phyloP scores from a whole-genome alignment of 768 basidiomycete genomes.

The Leccinum sublutescens region DNA sequence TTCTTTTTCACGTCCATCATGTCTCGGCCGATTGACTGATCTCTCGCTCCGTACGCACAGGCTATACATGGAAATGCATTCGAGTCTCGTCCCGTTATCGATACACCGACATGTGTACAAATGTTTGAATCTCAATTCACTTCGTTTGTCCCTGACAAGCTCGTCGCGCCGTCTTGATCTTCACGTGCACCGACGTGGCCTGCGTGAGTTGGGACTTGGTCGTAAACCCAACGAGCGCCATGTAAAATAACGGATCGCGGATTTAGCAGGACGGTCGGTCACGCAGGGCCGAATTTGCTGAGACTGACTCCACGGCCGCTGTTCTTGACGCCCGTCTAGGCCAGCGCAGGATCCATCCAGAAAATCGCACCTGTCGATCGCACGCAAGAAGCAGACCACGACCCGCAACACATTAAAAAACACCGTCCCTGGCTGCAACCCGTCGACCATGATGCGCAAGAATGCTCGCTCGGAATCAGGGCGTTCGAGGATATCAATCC shows the following conservation, averaged over 20 bases:
- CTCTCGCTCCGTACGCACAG: not conserved
- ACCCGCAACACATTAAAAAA: slow-evolving; percentile 44
- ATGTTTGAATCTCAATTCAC: not conserved
- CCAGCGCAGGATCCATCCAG: slow-evolving; percentile 85
- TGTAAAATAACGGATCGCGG: not conserved
- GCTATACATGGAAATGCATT: too few species aligned
- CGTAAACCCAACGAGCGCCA: slow-evolving; percentile 39
- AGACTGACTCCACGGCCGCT: slow-evolving; percentile 83
- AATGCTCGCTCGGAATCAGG: slow-evolving; percentile 6
- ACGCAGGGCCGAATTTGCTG: slow-evolving; percentile 74
- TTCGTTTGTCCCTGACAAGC: not conserved
- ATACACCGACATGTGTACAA: not conserved
- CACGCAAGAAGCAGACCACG: not conserved
- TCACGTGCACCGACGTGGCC: slow-evolving; percentile 82
- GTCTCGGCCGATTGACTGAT: slow-evolving; percentile 2
- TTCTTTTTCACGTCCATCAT: not conserved
- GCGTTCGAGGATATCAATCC: slow-evolving; percentile 79
- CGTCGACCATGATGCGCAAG: slow-evolving; percentile 49
- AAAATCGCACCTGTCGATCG: slow-evolving; percentile 21
- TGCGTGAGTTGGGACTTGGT: slow-evolving; percentile 73
- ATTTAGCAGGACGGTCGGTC: not conserved
- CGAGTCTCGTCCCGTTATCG: not conserved
- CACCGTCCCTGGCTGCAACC: slow-evolving; percentile 87
- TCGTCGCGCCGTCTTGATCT: slow-evolving; percentile 39
- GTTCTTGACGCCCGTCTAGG: slow-evolving; percentile 70